Conservation (phyloP, 805 yeast species). For the Nakazawaea laoshanensis region DNA sequence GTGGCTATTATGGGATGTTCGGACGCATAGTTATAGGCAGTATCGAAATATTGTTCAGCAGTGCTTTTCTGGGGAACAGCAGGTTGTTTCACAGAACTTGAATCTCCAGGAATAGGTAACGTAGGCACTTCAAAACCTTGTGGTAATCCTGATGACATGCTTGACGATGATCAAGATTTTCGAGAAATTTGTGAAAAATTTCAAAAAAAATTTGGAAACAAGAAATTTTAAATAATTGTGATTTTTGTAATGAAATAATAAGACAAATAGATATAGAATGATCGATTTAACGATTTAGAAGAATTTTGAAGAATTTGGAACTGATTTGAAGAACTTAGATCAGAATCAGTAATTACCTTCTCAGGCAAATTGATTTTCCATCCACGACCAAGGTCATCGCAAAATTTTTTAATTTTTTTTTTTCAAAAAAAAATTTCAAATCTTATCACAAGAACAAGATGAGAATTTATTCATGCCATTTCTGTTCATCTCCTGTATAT, state of each 20-base stretch:
- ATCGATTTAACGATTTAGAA: too few relatives aligned
- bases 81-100: constrained; percentile 16
- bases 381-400: not conserved
- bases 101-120: constrained; percentile 43
- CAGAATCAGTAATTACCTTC: too few relatives aligned
- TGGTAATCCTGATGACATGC: constrained; percentile 11
- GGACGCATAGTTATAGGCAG: constrained; percentile 48
- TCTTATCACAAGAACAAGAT: constrained; percentile 26
- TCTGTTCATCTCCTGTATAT: constrained; percentile 95
- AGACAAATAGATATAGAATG: too few relatives aligned
- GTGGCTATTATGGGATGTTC: constrained; percentile 73
- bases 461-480: constrained; percentile 91
- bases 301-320: too few relatives aligned
- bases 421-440: constrained; percentile 1
- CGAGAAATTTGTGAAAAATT: not conserved
- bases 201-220: too few relatives aligned
- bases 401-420: constrained; percentile 1
- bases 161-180: not conserved
- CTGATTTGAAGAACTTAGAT: too few relatives aligned
- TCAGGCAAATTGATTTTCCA: not conserved
- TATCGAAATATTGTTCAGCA: constrained; percentile 59
- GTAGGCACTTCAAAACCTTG: constrained; percentile 45
- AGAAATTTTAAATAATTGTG: too few relatives aligned
- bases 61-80: constrained; percentile 24
- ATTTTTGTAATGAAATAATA: too few relatives aligned